These are phyloP conservation scores for Mycena indigotica DNA, from an alignment of 768 basidiomycete genomes.

Conservation along the genomic window DNA sequence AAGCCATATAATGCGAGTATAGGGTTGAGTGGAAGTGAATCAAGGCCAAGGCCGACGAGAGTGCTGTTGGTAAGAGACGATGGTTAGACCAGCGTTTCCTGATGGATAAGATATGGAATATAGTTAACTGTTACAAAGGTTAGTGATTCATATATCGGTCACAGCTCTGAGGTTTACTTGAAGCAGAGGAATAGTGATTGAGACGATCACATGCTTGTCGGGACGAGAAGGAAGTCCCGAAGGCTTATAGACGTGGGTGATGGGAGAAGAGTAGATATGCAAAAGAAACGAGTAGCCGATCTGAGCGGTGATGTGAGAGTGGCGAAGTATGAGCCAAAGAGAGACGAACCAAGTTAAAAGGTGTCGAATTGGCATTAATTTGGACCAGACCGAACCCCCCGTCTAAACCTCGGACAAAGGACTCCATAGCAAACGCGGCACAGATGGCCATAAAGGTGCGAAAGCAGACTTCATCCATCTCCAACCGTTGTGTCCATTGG, in stretches of 20 bases:
- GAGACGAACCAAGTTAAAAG: conserved; percentile 69
- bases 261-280: conserved; percentile 70
- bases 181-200: conserved; percentile 70
- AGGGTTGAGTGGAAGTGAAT: conserved; percentile 69
- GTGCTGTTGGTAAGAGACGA: conserved; percentile 69
- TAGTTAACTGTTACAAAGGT: conserved; percentile 46
- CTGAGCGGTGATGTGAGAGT: conserved; percentile 35
- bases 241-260: conserved; percentile 52
- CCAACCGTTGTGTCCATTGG: conserved; percentile 38
- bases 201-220: conserved; percentile 72
- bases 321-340: conserved; percentile 1
- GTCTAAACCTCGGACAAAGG: conserved; percentile 68
- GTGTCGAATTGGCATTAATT: conserved; percentile 52
- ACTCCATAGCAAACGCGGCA: conserved; percentile 62
- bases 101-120: conserved; percentile 68
- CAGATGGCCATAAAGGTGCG: conserved; percentile 71
- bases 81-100: conserved; percentile 64
- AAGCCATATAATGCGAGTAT: conserved; percentile 35
- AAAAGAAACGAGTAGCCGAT: conserved; percentile 78
- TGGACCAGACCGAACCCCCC: conserved; percentile 49
- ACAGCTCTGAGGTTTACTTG: conserved; percentile 49
- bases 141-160: conserved; percentile 1
- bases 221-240: conserved; percentile 59
- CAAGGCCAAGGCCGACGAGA: conserved; percentile 61
- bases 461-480: conserved; percentile 74